These are phyloP conservation scores for Malassezia pachydermatis DNA, from an alignment of 1,284 basidiomycete species.

Conservation along the genomic window DNA sequence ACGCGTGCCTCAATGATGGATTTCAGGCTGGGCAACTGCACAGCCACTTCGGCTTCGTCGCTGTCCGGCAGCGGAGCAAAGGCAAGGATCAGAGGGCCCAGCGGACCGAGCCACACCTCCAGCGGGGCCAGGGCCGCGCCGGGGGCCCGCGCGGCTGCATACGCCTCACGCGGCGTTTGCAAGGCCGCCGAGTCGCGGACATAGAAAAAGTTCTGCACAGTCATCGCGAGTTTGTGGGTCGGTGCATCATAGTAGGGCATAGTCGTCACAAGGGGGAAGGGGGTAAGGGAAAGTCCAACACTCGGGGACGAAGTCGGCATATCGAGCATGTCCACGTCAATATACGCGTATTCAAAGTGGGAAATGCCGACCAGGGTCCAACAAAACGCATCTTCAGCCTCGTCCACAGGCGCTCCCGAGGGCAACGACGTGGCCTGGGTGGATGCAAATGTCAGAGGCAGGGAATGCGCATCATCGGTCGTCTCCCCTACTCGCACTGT, in stretches of 20 bases:
- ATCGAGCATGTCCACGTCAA: slow-evolving; percentile 72
- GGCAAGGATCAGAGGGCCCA: slow-evolving; percentile 60
- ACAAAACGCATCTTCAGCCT: slow-evolving; percentile 84
- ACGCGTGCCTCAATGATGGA: slow-evolving; percentile 20
- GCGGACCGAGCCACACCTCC: slow-evolving; percentile 75
- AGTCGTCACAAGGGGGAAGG: slow-evolving; percentile 74
- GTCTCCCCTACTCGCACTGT: neutral
- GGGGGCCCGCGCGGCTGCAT: slow-evolving; percentile 40
- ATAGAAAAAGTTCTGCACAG: slow-evolving; percentile 65
- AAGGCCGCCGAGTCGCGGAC: slow-evolving; percentile 31
- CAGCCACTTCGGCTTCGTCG: slow-evolving; percentile 24
- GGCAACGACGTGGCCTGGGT: neutral
- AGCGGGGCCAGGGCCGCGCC: slow-evolving; percentile 56
- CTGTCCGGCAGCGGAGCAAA: slow-evolving; percentile 6
- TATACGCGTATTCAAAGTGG: slow-evolving; percentile 87
- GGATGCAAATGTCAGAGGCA: slow-evolving; percentile 9
- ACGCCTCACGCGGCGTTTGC: slow-evolving; percentile 1
- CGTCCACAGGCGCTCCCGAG: slow-evolving; percentile 56
- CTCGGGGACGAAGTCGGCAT: slow-evolving; percentile 60
- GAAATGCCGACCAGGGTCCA: slow-evolving; percentile 94
- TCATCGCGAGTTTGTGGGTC: slow-evolving; percentile 66
- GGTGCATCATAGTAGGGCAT: slow-evolving; percentile 64
- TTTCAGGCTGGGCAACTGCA: slow-evolving; percentile 24
- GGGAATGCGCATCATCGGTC: slow-evolving; percentile 3
- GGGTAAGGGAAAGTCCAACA: slow-evolving; percentile 55